Evolutionary conservation across 2,329 filamentous ascomycete species (phyloP).

Genomic region (Diaporthe citriasiana): DNA sequence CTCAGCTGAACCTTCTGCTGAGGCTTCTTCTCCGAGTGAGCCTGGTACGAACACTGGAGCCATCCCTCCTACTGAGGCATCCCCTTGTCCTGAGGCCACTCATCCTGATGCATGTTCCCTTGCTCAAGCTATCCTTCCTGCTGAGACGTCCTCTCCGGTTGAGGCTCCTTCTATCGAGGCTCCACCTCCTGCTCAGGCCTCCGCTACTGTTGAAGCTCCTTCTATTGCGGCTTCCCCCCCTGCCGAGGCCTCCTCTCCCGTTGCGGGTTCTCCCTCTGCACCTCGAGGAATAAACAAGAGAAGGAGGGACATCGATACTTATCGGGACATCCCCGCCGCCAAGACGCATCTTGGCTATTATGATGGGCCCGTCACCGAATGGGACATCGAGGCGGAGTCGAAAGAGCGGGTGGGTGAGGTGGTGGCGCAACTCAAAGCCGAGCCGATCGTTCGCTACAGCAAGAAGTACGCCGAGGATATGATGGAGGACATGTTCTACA

Average conservation of each 20-base stretch:
- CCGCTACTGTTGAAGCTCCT: not conserved
- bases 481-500: not conserved
- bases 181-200: not conserved
- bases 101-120: no score
- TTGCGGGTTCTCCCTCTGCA: not conserved
- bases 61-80: not conserved
- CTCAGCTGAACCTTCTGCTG: not conserved
- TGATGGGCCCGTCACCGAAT: not conserved
- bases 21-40: not conserved
- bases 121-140: not conserved
- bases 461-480: not conserved
- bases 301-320: not conserved
- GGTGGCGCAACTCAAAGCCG: not conserved
- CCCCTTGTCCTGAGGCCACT: not conserved
- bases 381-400: not conserved
- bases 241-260: not conserved
- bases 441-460: not conserved
- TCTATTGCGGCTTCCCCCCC: not conserved
- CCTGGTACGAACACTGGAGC: not conserved
- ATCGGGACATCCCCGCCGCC: not conserved
- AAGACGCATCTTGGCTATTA: no score
- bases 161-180: no score
- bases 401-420: not conserved
- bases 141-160: not conserved
- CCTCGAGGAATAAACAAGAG: not conserved